phyloP scores from a whole-genome alignment of 2,329 filamentous ascomycete species.

The Hymenoscyphus albidus region DNA sequence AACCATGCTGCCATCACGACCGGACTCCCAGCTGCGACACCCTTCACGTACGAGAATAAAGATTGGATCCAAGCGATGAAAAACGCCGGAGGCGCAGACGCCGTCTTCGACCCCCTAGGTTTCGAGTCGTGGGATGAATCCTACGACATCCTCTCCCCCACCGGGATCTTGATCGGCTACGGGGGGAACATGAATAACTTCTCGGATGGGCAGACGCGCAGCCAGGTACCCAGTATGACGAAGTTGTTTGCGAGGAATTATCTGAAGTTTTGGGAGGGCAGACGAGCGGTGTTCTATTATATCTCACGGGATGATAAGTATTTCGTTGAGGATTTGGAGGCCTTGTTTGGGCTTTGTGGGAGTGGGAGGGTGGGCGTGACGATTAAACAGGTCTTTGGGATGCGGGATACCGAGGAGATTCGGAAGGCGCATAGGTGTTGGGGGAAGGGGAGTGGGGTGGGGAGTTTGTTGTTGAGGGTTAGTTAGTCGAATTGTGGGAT shows the following conservation, averaged over 20 bases:
- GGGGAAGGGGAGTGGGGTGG: constrained; percentile 10
- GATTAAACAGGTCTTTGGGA: constrained; percentile 11
- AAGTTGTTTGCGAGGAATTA: constrained; percentile 14
- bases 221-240: constrained; percentile 1
- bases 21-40: constrained; percentile 5
- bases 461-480: constrained; percentile 7
- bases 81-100: constrained; percentile 5
- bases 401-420: constrained; percentile 6
- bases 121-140: constrained; percentile 16
- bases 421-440: constrained; percentile 11
- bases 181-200: constrained; percentile 11
- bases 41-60: constrained; percentile 12
- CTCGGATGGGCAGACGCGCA: not conserved
- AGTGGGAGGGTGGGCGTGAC: constrained; percentile 8
- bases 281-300: constrained; percentile 7
- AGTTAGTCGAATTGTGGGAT: not conserved
- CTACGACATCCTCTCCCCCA: constrained; percentile 2
- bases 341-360: constrained; percentile 6
- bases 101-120: constrained; percentile 10
- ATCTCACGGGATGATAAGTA: constrained; percentile 5
- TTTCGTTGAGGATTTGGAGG: constrained; percentile 7
- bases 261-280: constrained; percentile 13
- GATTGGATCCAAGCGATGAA: constrained; percentile 12
- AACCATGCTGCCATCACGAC: constrained; percentile 8
- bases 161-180: constrained; percentile 6